These are phyloP conservation scores for Debaryomyces singareniensis DNA, from an alignment of 1,139 yeast genomes.

Conservation along the genomic window DNA sequence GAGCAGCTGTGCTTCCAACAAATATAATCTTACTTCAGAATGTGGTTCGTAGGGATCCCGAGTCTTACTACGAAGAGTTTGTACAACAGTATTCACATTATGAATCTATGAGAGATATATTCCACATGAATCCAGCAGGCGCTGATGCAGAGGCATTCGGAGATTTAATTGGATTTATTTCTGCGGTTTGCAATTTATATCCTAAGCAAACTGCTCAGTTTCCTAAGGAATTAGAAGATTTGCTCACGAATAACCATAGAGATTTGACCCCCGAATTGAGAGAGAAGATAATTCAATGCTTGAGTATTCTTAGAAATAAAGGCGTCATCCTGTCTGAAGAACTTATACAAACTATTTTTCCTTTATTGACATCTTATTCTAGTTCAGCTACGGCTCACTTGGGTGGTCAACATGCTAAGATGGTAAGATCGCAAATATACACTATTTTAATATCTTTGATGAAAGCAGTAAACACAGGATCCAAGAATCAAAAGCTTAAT, in stretches of 20 bases:
- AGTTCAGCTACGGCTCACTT: slow-evolving; percentile 28
- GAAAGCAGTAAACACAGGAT: slow-evolving; percentile 76
- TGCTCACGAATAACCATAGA: slow-evolving; percentile 69
- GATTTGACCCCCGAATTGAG: slow-evolving; percentile 78
- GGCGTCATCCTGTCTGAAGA: slow-evolving; percentile 74
- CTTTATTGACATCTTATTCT: slow-evolving; percentile 58
- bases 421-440: slow-evolving; percentile 77
- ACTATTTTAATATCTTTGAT: slow-evolving; percentile 68
- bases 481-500: slow-evolving; percentile 82
- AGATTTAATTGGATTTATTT: slow-evolving; percentile 82
- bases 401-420: slow-evolving; percentile 73
- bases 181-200: slow-evolving; percentile 86
- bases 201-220: slow-evolving; percentile 83
- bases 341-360: slow-evolving; percentile 82
- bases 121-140: slow-evolving; percentile 57
- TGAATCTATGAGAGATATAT: slow-evolving; percentile 82
- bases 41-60: slow-evolving; percentile 88
- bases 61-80: slow-evolving; percentile 89
- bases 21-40: slow-evolving; percentile 89
- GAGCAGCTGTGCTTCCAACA: slow-evolving; percentile 89
- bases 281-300: slow-evolving; percentile 84
- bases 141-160: slow-evolving; percentile 68
- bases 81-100: slow-evolving; percentile 88
- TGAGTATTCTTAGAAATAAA: slow-evolving; percentile 86
- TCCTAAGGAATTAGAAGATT: slow-evolving; percentile 70